A percentile compares a stretch with the other conserved stretches of the same genome.
These are phyloP conservation scores for Arabidopsis suecica DNA, from an alignment of 345 rosid genomes.

Conservation along the genomic window DNA sequence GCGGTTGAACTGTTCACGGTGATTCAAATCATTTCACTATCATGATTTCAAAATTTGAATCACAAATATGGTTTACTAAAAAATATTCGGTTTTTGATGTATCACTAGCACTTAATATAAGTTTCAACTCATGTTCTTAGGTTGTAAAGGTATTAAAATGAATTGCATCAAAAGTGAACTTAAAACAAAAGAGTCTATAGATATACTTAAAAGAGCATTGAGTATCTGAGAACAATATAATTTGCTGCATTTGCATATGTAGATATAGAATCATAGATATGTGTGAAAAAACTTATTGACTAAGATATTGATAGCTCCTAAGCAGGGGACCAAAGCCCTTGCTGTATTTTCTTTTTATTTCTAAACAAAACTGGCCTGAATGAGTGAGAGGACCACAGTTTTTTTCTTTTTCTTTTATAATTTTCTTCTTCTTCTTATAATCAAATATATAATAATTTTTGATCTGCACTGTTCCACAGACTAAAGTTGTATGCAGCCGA, in stretches of 20 bases:
- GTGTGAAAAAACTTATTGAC: slow-evolving; percentile 2
- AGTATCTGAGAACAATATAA: neutral
- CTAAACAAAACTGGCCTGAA: slow-evolving; percentile 29
- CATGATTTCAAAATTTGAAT: neutral
- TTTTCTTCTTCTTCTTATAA: neutral
- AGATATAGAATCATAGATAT: neutral
- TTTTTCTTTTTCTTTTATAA: neutral
- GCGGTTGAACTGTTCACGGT: neutral
- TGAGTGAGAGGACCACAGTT: slow-evolving; percentile 26
- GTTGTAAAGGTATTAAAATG: neutral
- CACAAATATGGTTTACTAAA: neutral
- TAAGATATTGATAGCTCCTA: slow-evolving; percentile 20
- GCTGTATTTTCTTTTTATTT: slow-evolving; percentile 16
- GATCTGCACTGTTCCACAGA: slow-evolving; percentile 27
- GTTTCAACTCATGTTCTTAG: neutral
- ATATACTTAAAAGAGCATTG: neutral
- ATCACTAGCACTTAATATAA: neutral
- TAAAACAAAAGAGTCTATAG: neutral
- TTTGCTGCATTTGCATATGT: neutral
- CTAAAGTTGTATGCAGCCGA: slow-evolving; percentile 34
- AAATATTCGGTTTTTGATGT: neutral
- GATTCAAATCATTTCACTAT: neutral
- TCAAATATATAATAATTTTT: neutral
- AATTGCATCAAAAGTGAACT: neutral
- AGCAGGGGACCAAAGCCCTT: slow-evolving; percentile 42